Conservation (phyloP, 768 basidiomycete species). For the Nidularia sp. region DNA sequence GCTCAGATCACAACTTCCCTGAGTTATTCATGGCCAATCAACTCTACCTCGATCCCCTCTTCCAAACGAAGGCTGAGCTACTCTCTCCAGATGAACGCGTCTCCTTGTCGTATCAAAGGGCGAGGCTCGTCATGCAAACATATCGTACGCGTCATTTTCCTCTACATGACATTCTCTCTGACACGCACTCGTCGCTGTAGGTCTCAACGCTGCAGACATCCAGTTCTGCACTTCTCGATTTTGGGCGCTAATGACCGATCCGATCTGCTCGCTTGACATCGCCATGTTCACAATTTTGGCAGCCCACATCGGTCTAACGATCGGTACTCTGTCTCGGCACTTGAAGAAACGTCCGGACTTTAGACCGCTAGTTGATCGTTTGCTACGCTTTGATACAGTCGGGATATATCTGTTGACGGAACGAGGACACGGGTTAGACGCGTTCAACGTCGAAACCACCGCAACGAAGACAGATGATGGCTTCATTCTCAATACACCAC, state of each 20-base stretch:
- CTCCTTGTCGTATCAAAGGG: constrained; percentile 45
- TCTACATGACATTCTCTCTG: constrained; percentile 3
- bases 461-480: constrained; percentile 46
- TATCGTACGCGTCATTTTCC: constrained; percentile 30
- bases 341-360: constrained; percentile 45
- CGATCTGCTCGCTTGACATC: constrained; percentile 44
- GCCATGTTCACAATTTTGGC: constrained; percentile 52
- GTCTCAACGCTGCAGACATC: constrained; percentile 41
- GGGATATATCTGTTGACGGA: constrained; percentile 53
- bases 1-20: constrained; percentile 1
- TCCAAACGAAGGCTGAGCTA: constrained; percentile 36
- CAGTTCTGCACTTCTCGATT: constrained; percentile 43
- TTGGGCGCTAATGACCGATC: constrained; percentile 53
- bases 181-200: constrained; percentile 16
- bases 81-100: constrained; percentile 42
- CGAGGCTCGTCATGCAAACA: constrained; percentile 43
- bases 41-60: constrained; percentile 42
- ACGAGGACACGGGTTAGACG: constrained; percentile 57
- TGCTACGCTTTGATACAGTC: constrained; percentile 50
- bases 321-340: constrained; percentile 53
- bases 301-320: constrained; percentile 45
- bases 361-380: constrained; percentile 38
- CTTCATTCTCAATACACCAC: constrained; percentile 51
- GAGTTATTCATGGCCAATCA: constrained; percentile 25
- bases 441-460: constrained; percentile 59